Evolutionary conservation across 331 rosid species (phyloP).

Genomic region (Cucumis variabilis): DNA sequence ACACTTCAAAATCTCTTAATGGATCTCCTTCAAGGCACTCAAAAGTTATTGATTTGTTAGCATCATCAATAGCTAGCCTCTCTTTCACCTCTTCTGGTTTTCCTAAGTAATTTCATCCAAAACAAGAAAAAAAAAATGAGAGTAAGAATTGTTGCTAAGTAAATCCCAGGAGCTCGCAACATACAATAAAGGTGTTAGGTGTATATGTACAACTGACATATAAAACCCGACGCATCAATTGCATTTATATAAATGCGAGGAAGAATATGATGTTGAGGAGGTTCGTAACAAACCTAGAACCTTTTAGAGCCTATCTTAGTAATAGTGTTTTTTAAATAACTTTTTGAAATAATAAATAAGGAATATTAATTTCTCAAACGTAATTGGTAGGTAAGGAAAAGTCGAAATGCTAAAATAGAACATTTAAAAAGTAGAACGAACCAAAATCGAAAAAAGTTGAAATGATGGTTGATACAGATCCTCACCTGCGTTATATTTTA

Average conservation of each 20-base stretch:
- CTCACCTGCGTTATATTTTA: neutral
- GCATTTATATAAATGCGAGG: no score
- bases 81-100: neutral
- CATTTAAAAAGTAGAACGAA: neutral
- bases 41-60: constrained; percentile 10
- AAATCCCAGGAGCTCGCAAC: no score
- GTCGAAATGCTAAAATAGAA: no score
- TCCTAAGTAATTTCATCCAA: neutral
- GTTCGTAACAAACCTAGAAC: neutral
- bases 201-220: neutral
- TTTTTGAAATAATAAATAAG: no score
- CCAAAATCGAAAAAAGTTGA: no score
- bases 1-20: constrained; percentile 9
- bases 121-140: no score
- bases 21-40: constrained; percentile 28
- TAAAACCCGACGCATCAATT: no score
- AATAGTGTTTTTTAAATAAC: no score
- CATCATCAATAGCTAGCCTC: constrained; percentile 29
- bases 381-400: neutral
- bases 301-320: no score
- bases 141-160: neutral
- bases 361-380: no score
- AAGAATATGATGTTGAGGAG: neutral
- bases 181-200: no score
- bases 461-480: no score